Evolutionary conservation across 2,329 filamentous ascomycete genomes (phyloP).

Genomic region (Thielaviopsis populi): DNA sequence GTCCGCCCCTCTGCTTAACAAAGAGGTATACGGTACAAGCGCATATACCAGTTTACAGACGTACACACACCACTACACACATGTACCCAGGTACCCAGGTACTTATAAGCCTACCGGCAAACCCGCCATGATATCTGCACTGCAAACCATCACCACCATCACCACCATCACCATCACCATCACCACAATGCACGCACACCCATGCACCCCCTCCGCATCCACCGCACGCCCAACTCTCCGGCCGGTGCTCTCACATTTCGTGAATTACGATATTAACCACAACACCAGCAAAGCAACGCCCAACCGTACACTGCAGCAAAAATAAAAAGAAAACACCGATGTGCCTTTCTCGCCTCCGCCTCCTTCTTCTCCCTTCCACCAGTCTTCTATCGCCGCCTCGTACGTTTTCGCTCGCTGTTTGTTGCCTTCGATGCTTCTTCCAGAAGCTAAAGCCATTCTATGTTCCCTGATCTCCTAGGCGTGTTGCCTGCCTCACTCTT

Average conservation of each 20-base stretch:
- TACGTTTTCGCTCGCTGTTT: not conserved
- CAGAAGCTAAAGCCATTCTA: constrained; percentile 3
- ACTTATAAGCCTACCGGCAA: too few relatives aligned
- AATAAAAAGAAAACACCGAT: not conserved
- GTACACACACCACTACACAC: not conserved
- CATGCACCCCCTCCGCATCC: not conserved
- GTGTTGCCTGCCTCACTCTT: too few relatives aligned
- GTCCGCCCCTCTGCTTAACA: too few relatives aligned
- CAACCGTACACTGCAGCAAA: not conserved
- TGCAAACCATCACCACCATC: not conserved
- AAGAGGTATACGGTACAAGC: not conserved
- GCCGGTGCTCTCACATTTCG: not conserved
- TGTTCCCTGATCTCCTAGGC: not conserved
- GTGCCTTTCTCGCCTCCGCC: not conserved
- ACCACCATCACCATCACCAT: not conserved
- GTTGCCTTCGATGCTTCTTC: not conserved
- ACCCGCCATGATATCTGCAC: not conserved
- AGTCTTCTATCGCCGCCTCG: not conserved
- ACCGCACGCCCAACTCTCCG: not conserved
- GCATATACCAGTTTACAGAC: not conserved
- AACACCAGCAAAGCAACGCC: not conserved
- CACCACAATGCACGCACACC: not conserved
- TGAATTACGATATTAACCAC: not conserved
- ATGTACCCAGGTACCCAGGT: not conserved
- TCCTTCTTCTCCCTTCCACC: not conserved